phyloP scores from a whole-genome alignment of 441 rosid species.

The Jatropha multifida region DNA sequence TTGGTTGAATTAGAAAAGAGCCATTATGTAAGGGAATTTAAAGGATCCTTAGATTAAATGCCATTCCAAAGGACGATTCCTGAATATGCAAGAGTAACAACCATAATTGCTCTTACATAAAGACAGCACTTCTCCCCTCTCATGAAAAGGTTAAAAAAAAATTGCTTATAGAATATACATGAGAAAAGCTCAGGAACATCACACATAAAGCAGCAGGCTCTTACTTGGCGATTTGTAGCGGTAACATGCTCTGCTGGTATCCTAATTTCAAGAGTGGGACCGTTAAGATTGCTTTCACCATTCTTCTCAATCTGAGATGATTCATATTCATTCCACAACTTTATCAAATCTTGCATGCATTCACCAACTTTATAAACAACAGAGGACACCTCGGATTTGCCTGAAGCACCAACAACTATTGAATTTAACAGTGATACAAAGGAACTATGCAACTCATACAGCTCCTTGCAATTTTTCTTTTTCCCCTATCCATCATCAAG shows the following conservation, averaged over 20 bases:
- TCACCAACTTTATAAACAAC: constrained; percentile 97
- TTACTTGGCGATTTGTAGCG: constrained; percentile 99
- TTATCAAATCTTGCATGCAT: constrained; percentile 98
- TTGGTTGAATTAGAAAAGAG: not conserved
- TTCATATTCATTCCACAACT: constrained; percentile 89
- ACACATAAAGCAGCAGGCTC: constrained; percentile 27
- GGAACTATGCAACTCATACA: constrained; percentile 11
- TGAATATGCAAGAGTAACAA: not conserved
- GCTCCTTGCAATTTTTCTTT: not conserved
- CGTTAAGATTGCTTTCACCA: constrained; percentile 58
- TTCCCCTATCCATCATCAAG: constrained; percentile 12
- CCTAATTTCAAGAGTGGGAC: constrained; percentile 93
- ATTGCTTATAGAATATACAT: not conserved
- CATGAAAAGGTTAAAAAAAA: not conserved
- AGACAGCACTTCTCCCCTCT: not conserved
- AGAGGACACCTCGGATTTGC: constrained; percentile 77
- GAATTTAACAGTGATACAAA: constrained; percentile 9
- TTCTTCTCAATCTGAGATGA: constrained; percentile 67
- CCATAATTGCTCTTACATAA: not conserved
- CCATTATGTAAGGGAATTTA: no score
- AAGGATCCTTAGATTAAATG: not conserved
- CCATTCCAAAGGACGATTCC: not conserved
- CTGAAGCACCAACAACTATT: constrained; percentile 51
- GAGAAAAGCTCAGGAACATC: constrained; percentile 16
- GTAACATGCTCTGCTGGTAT: constrained; percentile 98